phyloP scores from a whole-genome alignment of 345 rosid species.

The Brassica incana region DNA sequence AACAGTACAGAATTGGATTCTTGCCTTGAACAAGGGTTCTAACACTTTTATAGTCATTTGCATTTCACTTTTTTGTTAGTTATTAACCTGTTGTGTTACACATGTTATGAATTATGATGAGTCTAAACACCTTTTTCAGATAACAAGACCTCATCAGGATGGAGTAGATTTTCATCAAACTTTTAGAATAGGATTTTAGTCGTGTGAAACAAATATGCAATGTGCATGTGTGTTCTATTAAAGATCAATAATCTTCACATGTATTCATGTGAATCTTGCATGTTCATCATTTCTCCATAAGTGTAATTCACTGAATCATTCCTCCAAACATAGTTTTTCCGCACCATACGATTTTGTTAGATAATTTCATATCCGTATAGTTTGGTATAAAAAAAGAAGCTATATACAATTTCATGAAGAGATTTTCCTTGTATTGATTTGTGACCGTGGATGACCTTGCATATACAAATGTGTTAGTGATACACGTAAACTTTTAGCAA shows the following conservation, averaged over 20 bases:
- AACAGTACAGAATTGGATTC: neutral
- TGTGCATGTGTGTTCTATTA: neutral
- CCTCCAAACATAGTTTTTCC: neutral
- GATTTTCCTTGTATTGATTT: neutral
- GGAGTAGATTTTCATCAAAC: neutral
- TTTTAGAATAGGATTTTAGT: neutral
- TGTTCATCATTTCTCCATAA: neutral
- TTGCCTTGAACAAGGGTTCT: conserved; percentile 10
- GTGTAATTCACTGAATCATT: neutral
- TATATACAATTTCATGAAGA: neutral
- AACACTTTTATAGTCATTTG: neutral
- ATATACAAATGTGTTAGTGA: neutral
- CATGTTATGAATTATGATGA: neutral
- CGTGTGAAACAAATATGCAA: neutral
- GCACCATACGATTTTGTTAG: neutral
- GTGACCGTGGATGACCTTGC: neutral
- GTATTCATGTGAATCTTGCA: neutral
- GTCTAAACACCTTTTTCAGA: neutral
- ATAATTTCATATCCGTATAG: neutral
- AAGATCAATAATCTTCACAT: neutral
- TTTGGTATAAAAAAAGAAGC: neutral
- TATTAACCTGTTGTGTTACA: neutral
- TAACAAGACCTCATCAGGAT: neutral
- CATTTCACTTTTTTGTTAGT: neutral
- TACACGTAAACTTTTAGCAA: no score